Conservation (phyloP, 2,329 filamentous ascomycete genomes). For the Chrysosporium queenslandicum region DNA sequence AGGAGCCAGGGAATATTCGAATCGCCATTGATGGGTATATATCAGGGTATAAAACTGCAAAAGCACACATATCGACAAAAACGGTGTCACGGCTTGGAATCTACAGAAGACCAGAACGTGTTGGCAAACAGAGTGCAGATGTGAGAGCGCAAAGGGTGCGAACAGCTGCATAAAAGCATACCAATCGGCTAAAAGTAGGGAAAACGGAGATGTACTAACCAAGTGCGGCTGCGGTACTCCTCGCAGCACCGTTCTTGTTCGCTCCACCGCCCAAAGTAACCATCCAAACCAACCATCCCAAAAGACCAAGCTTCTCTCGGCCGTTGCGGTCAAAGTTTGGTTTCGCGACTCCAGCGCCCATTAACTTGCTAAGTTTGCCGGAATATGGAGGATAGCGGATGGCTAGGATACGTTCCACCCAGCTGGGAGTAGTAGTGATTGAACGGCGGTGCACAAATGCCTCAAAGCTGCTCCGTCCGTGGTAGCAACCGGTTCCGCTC, state of each 20-base stretch:
- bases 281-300: slow-evolving; percentile 33
- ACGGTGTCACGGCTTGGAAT: background rate
- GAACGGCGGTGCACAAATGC: slow-evolving; percentile 52
- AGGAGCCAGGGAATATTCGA: background rate
- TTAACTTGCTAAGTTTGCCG: slow-evolving; percentile 46
- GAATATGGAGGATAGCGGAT: slow-evolving; percentile 53
- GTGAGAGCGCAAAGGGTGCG: too few species aligned
- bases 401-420: slow-evolving; percentile 49
- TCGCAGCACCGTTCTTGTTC: slow-evolving; percentile 28
- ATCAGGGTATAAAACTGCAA: background rate
- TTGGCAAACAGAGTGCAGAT: too few species aligned
- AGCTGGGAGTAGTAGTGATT: slow-evolving; percentile 50
- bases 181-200: too few species aligned
- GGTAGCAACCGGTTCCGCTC: slow-evolving; percentile 66
- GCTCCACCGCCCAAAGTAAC: slow-evolving; percentile 35
- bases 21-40: background rate
- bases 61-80: background rate
- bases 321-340: slow-evolving; percentile 55
- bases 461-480: slow-evolving; percentile 60
- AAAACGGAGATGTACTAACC: slow-evolving; percentile 30
- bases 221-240: slow-evolving; percentile 30
- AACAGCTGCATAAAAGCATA: too few species aligned
- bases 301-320: slow-evolving; percentile 25
- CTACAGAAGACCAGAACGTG: background rate
- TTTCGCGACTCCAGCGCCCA: slow-evolving; percentile 41